Base-by-base conservation (phyloP, 305 asterid species). In the Salvia sclarea region DNA sequence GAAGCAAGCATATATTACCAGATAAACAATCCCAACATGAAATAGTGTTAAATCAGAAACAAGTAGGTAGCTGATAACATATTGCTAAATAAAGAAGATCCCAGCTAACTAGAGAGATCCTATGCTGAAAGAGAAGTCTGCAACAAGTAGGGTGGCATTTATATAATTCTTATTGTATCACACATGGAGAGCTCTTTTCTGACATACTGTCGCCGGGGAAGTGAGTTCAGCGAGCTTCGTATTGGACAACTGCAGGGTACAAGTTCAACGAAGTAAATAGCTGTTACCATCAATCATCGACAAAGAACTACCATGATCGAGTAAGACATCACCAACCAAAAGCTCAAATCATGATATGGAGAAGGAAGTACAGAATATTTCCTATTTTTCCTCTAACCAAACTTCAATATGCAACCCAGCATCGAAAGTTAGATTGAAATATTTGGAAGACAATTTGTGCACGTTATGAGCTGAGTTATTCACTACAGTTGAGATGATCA, bases 171-270 rank as follows among this genome's bases (percentile, higher is more conserved):
- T 9, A 5, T 10, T 10, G 20, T 14, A 22, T 28, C 60, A 40
- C 8, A 61, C 40, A 12, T 10, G 47, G 48, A 54, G 43, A 54
- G 43, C 44, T 53, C 40, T 17, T 13, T 24, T 37, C 43, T 38
- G 43, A 8, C 11, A 3, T n/a, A 37, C 13, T 10, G 2, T 30
- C 10, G 35, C 65, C 11, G 8, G 31, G 64, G 57, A 35, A 21
- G 25, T 24, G 18, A 16, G 62, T 41, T 76, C 71, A 84, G 69
- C 89, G 87, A 70, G 87, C 89, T 74, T 82, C 85, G 60, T 84
- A 80, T 66, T 82, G 85, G 49, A 84, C 87, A 84, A 82, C 85
- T 82, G 85, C 84, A 77, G 30, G 53, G 28, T 6, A 59, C 45
- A 77, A 66, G 16, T 64, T 7, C 12, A 60, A 43, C 22, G 1